Base-by-base conservation (phyloP, 345 rosid species). In the Rubroshorea leprosula region DNA sequence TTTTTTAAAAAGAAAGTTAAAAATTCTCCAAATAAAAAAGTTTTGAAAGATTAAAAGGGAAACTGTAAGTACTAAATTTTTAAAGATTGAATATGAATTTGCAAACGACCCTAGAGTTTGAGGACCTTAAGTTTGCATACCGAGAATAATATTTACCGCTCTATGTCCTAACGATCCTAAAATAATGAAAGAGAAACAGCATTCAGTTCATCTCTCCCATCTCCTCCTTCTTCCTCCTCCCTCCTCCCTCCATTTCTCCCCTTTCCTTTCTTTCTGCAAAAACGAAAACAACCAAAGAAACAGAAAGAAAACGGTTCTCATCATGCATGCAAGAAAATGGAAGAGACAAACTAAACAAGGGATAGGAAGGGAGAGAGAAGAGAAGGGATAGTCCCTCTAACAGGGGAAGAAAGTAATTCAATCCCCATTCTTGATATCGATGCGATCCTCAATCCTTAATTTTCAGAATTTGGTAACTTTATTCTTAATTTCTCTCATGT, bases 381-480 rank as follows among this genome's bases (percentile, higher is more conserved):
- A n/a, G n/a, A n/a, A n/a, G n/a, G n/a, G n/a, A n/a, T n/a, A n/a
- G n/a, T n/a, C n/a, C n/a, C n/a, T n/a, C n/a, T n/a, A n/a, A n/a
- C n/a, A n/a, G 31, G 31, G 31, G 31, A 27, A 8, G 31, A 27
- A 27, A 27, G 4, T 27, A 8, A 27, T 27, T 27, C 41, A 35
- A 35, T 35, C 41, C 9, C 41, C 41, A n/a, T n/a, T 35, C 41
- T 35, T 35, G 12, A 35, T 35, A 6, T 2, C 39, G 51, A 51
- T 51, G 57, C 65, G 31, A 62, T 41, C 23, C 24, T 43, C 26
- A 41, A 43, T 17, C 20, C 41, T 51, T 18, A 13, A 24, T 25
- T 41, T 25, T 25, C 48, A 29, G 50, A 53, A 53, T 27, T 13
- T 52, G 0, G 20, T 53, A 26, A 6, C 12, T 35, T 13, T 35